Conservation (phyloP, 176 grass and related monocot species). For the Hordeum vulgare region MorexV3_pseudomolecules_assembly NC_058524.1:43647580-43648079, state of each 20-base stretch:
- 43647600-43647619: constrained; percentile 44
- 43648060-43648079: constrained; percentile 56
- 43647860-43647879: constrained; percentile 47
- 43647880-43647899: constrained; percentile 38
- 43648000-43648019: constrained; percentile 14
- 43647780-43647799: constrained; percentile 31
- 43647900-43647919: constrained; percentile 39
- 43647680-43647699: constrained; percentile 38
- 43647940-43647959: constrained; percentile 10
- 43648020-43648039: not conserved
- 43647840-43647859: not conserved
- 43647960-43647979: not conserved
- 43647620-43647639: constrained; percentile 54
- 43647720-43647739: constrained; percentile 29
- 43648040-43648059: constrained; percentile 39
- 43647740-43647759: constrained; percentile 24
- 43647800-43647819: constrained; percentile 36
- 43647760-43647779: constrained; percentile 27
- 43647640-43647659: constrained; percentile 20
- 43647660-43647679: constrained; percentile 35
- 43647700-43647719: not conserved
- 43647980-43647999: constrained; percentile 40
- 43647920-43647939: constrained; percentile 14
- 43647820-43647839: constrained; percentile 32
- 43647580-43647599: constrained; percentile 32